Conservation (phyloP, 2,329 filamentous ascomycete genomes). For the Botrytis byssoidea region DNA sequence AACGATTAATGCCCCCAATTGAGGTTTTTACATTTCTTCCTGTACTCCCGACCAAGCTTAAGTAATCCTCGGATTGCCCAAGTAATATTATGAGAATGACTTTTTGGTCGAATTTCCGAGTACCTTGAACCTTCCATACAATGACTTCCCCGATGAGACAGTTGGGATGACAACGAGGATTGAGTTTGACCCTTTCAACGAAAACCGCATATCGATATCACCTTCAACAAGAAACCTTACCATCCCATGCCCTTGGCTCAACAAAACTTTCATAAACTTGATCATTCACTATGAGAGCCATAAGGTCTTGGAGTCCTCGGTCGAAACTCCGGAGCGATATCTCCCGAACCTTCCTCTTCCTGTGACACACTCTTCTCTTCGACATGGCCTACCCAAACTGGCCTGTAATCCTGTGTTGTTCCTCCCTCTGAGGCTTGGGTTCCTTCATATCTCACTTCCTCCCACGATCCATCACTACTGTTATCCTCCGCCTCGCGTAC, state of each 20-base stretch:
- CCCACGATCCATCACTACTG: slow-evolving; percentile 11
- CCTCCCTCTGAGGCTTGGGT: neutral
- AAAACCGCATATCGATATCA: neutral
- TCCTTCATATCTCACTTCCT: neutral
- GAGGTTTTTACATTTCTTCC: no score
- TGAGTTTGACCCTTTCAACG: neutral
- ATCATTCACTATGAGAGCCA: slow-evolving; percentile 3
- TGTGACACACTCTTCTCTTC: neutral
- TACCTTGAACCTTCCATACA: neutral
- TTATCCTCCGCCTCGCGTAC: neutral
- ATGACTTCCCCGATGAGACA: neutral
- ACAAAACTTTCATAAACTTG: no score
- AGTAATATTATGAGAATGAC: neutral
- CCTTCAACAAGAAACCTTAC: neutral
- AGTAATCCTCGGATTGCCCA: neutral
- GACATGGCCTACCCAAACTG: neutral
- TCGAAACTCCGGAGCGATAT: slow-evolving; percentile 16
- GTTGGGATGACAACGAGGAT: neutral
- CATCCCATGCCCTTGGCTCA: neutral
- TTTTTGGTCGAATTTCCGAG: neutral
- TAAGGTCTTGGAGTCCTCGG: slow-evolving; percentile 16
- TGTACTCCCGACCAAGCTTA: neutral
- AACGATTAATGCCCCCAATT: neutral
- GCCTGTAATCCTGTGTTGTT: neutral
- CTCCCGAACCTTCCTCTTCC: neutral